These are phyloP conservation scores for Centrapalus pauciflorus DNA, from an alignment of 129 eudicot species.

Conservation along the genomic window DNA sequence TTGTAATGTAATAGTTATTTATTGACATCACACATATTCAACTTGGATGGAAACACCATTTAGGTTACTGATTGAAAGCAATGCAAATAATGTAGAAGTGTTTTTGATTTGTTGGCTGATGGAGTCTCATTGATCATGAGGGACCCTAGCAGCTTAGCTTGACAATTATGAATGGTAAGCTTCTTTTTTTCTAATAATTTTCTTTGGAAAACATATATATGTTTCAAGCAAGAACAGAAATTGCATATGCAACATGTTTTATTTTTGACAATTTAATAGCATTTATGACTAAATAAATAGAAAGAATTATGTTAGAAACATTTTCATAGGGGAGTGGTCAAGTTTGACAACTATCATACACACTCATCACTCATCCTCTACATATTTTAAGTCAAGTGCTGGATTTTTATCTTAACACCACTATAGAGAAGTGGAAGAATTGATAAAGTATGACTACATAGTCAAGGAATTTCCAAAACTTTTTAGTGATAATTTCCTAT, in stretches of 20 bases:
- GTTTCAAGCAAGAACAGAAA: too few relatives aligned
- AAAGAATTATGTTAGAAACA: background rate
- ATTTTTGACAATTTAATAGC: background rate
- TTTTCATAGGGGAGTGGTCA: background rate
- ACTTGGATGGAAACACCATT: too few relatives aligned
- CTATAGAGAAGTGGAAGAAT: constrained; percentile 96
- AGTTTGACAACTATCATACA: constrained; percentile 2
- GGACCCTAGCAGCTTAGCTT: too few relatives aligned
- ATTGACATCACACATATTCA: too few relatives aligned
- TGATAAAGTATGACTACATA: constrained; percentile 92
- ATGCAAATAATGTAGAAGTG: too few relatives aligned
- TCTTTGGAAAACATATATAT: too few relatives aligned
- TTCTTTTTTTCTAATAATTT: too few relatives aligned
- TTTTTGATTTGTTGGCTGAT: too few relatives aligned
- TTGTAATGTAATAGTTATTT: too few relatives aligned
- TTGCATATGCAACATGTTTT: background rate
- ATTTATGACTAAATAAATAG: background rate
- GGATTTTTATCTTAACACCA: constrained; percentile 96
- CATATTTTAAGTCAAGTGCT: constrained; percentile 61
- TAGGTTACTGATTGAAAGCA: too few relatives aligned
- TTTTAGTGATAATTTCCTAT: constrained; percentile 68
- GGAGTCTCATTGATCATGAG: too few relatives aligned
- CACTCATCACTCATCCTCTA: background rate
- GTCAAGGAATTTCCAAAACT: constrained; percentile 90
- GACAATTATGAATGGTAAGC: too few relatives aligned